Evolutionary conservation across 164 flowering plant species (phyloP).

Genomic region (Nymphaea colorata): DNA sequence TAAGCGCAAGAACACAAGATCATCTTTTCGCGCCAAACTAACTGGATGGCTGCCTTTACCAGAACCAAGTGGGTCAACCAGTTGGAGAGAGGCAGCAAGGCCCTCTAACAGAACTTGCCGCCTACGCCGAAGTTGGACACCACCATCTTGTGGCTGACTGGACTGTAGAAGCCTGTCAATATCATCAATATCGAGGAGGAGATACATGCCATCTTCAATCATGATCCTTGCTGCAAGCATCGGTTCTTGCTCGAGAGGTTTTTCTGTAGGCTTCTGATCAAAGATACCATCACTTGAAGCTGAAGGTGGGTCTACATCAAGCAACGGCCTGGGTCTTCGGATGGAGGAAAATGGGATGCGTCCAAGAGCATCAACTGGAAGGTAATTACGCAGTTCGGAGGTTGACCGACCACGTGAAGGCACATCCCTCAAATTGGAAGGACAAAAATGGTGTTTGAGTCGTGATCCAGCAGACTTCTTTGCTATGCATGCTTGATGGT

Average conservation of each 20-base stretch:
- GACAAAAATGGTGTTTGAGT: constrained; percentile 40
- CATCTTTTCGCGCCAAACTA: constrained; percentile 28
- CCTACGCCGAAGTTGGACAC: constrained; percentile 29
- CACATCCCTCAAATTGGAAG: constrained; percentile 31
- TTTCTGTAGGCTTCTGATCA: constrained; percentile 23
- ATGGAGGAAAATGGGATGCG: constrained; percentile 50
- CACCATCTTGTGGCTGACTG: constrained; percentile 47
- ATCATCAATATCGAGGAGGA: constrained; percentile 60
- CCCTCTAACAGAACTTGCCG: constrained; percentile 39
- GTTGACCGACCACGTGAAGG: constrained; percentile 34
- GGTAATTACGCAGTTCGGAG: constrained; percentile 43
- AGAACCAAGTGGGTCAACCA: constrained; percentile 39
- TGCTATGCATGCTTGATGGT: constrained; percentile 50
- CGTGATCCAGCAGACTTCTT: constrained; percentile 34
- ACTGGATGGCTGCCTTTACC: constrained; percentile 7
- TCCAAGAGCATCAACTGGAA: constrained; percentile 56
- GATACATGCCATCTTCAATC: constrained; percentile 45
- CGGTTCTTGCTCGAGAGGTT: constrained; percentile 57
- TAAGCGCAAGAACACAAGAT: constrained; percentile 39
- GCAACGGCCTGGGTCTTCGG: constrained; percentile 56
- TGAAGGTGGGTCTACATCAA: constrained; percentile 41
- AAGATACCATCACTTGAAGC: constrained; percentile 9
- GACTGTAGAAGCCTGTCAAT: constrained; percentile 46
- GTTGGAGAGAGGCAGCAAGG: constrained; percentile 42
- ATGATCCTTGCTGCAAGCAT: constrained; percentile 51